phyloP scores from a whole-genome alignment of 805 yeast species.

The Metschnikowia henanensis region DNA sequence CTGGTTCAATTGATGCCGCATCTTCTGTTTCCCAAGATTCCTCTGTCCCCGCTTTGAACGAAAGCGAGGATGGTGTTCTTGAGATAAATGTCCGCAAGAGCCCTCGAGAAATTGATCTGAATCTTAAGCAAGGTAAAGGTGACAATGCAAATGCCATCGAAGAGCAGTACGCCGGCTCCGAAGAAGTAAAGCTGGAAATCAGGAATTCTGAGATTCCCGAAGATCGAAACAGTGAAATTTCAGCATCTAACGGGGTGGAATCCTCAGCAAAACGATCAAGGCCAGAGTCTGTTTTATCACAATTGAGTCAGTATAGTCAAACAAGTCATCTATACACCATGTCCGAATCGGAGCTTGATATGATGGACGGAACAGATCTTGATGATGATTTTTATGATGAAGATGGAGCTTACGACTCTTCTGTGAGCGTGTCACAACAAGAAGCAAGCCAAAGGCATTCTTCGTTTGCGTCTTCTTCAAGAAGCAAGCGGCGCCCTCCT shows the following conservation, averaged over 20 bases:
- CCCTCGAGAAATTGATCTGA: not conserved
- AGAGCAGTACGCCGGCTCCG: not conserved
- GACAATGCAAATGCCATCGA: not conserved
- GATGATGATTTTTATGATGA: slow-evolving; percentile 36
- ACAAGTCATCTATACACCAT: slow-evolving; percentile 42
- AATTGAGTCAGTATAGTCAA: slow-evolving; percentile 40
- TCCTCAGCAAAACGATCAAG: slow-evolving; percentile 21
- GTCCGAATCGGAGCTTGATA: slow-evolving; percentile 43
- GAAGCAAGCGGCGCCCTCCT: slow-evolving; percentile 28
- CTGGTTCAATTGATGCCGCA: not conserved
- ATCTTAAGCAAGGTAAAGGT: not conserved
- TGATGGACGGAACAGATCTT: slow-evolving; percentile 40
- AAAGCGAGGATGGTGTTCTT: slow-evolving; percentile 5
- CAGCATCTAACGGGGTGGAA: not conserved
- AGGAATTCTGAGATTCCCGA: slow-evolving; percentile 1
- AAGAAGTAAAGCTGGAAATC: not conserved
- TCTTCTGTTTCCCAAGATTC: slow-evolving; percentile 3
- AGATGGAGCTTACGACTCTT: slow-evolving; percentile 38
- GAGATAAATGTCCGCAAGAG: slow-evolving; percentile 2
- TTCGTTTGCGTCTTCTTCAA: slow-evolving; percentile 15
- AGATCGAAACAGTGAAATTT: not conserved
- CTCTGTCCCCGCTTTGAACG: slow-evolving; percentile 1
- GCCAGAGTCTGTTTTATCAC: slow-evolving; percentile 43
- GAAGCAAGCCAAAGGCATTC: slow-evolving; percentile 22
- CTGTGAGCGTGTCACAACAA: slow-evolving; percentile 34